Evolutionary conservation across 306 rosid genomes (phyloP), one percentile per base, ranked within the genome.

Genomic region (Cucumis melo): DNA sequence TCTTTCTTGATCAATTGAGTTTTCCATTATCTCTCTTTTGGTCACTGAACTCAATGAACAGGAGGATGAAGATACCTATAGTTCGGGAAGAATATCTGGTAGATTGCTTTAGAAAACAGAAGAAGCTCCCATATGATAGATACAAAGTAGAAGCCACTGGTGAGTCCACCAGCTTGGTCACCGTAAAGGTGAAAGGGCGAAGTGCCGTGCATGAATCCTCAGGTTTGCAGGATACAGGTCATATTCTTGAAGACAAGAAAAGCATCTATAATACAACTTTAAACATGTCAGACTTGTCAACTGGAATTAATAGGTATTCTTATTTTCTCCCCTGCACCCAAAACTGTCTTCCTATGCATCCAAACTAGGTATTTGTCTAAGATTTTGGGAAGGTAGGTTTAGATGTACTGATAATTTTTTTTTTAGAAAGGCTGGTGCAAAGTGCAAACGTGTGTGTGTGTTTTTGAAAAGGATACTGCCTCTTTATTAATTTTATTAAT

Each of bases 181-280:
- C 99, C 41, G 86, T 94, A 77, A 94, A 91, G 87, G 99, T 94
- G 85, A 92, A 94, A 83, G 99, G 98, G 58, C 84, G 76, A 21
- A 90, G 99, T 88, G 91, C 98, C 39, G 96, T 94, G 80, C 95
- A 92, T 29, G 95, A 92, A 85, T 84, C 85, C 76, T 94, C 97
- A 78, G 96, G 99, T 78, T 81, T 92, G 64, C 96, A 90, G 81
- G 99, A 92, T 79, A 86, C 88, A 10, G 92, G 99, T 55, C 97
- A 94, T 91, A 90, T 94, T 75, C 97, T 94, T 14, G 99, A 89
- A 84, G 93, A 90, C 73, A 96, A 92, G 74, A 84, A 85, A 78
- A 92, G 89, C 84, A 94, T 94, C 78, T 92, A 90, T 74, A 92
- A 90, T 79, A 92, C 97, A 14, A 94, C 97, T 81, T 84, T 92